Base-by-base conservation (phyloP, 495 filamentous ascomycete species). In the Cetradonia linearis region DNA sequence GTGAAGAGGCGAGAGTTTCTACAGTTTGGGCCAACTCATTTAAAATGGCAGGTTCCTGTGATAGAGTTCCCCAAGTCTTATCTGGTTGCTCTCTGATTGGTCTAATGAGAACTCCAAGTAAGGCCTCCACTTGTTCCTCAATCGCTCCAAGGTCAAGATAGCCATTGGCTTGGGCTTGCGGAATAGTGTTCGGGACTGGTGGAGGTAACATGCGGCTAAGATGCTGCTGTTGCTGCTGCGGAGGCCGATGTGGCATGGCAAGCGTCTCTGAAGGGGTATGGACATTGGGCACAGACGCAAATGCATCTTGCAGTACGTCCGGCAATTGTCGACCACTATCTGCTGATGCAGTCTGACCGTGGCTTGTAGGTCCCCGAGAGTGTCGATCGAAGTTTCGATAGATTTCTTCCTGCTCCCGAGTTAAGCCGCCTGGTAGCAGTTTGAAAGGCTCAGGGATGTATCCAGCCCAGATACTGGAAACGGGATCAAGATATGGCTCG, bases 311-410 rank as follows among this genome's bases (percentile, higher is more conserved):
- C 27, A 96, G 79, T 16, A 93, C 82, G 66, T 96, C 91, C 14
- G 81, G 80, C 53, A 86, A 64, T 64, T 79, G 78, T 33, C 81
- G 77, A 31, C 73, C 70, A 67, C 76, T 78, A 60, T 86, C 83
- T 27, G 80, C 78, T 3, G 83, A 82, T 25, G 74, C 71, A 62
- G 71, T 82, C 59, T 77, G 78, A n/a, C 71, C 70, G 65, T 85
- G 83, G 60, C 71, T 75, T 8, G 79, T 59, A 1, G 82, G 74
- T 18, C 78, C 80, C 33, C 88, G 83, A 11, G 86, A 81, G 68
- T 92, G 88, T 47, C 90, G 80, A 6, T 87, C 89, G 71, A 99
- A 99, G 48, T 96, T 90, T 62, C 95, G 89, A 65, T 97, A 99
- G 47, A 99, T 92, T 16, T 86, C 87, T 76, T 96, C 81, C 69